Conservation (phyloP, 495 filamentous ascomycete species). For the Halenospora varia region DNA sequence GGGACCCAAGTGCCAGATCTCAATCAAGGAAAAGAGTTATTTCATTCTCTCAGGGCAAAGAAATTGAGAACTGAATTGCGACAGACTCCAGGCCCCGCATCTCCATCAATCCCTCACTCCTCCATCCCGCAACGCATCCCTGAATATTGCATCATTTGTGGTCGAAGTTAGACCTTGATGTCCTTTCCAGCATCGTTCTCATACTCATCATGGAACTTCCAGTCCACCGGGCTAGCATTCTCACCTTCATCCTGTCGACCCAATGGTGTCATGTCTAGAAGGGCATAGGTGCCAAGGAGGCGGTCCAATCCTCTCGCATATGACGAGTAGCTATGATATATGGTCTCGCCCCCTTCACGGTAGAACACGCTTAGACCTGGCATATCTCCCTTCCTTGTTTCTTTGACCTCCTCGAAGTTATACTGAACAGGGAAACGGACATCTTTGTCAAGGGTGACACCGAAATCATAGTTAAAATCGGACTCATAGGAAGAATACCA, state of each 20-base stretch:
- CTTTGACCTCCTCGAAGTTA: slow-evolving; percentile 18
- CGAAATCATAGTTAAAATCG: slow-evolving; percentile 36
- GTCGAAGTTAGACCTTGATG: too few species aligned
- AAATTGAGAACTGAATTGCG: too few species aligned
- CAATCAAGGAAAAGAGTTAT: too few species aligned
- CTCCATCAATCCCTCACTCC: too few species aligned
- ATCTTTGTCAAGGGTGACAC: slow-evolving; percentile 25
- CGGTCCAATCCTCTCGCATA: slow-evolving; percentile 35
- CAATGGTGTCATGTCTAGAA: slow-evolving; percentile 31
- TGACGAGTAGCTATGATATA: slow-evolving; percentile 41
- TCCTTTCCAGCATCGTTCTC: too few species aligned
- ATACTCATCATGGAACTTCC: slow-evolving; percentile 20
- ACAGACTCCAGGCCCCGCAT: too few species aligned
- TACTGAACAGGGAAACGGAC: slow-evolving; percentile 24
- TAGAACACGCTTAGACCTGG: slow-evolving; percentile 38
- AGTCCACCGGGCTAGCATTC: background rate
- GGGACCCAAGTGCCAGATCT: too few species aligned
- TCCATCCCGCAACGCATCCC: too few species aligned
- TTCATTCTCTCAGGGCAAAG: too few species aligned
- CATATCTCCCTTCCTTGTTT: slow-evolving; percentile 28
- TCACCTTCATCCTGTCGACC: slow-evolving; percentile 29
- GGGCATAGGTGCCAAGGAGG: slow-evolving; percentile 21
- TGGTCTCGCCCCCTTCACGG: slow-evolving; percentile 25
- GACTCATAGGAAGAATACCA: slow-evolving; percentile 31
- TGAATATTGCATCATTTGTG: too few species aligned